A percentile compares a stretch with the other conserved stretches of the same genome.
Conservation (phyloP, 495 filamentous ascomycete species). For the Xylaria bambusicola region DNA sequence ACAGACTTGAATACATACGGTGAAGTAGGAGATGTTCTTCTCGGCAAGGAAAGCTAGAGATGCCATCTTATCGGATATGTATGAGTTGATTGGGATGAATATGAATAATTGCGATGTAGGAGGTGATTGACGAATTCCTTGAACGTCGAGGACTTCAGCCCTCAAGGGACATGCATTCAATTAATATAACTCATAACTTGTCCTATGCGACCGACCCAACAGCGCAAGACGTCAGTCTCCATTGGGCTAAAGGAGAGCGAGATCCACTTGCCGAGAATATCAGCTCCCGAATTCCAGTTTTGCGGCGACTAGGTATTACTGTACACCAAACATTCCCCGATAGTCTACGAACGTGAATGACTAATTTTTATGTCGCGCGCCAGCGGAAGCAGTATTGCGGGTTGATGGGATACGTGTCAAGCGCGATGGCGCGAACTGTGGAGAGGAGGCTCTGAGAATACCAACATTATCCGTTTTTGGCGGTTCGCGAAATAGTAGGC, state of each 20-base stretch:
- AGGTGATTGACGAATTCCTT: no score
- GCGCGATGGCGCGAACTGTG: background rate
- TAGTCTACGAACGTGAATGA: background rate
- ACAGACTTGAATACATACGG: slow-evolving; percentile 32
- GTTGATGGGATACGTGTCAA: background rate
- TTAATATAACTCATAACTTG: no score
- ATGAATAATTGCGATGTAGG: no score
- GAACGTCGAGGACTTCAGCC: no score
- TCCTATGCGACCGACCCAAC: background rate
- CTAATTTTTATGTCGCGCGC: background rate
- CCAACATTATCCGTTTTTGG: background rate
- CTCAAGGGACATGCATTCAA: no score
- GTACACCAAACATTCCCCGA: background rate
- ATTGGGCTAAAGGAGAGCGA: background rate
- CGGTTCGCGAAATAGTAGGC: no score
- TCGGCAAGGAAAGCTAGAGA: slow-evolving; percentile 39
- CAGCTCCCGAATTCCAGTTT: slow-evolving; percentile 7
- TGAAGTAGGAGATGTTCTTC: slow-evolving; percentile 48
- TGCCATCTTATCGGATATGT: slow-evolving; percentile 36
- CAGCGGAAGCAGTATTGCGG: background rate
- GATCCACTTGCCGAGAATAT: slow-evolving; percentile 2
- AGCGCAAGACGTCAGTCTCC: background rate
- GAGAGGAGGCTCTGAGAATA: background rate
- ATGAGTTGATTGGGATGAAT: background rate
- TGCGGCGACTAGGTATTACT: slow-evolving; percentile 4